Conservation (phyloP, 345 rosid genomes). For the Eucalyptus decipiens region DNA sequence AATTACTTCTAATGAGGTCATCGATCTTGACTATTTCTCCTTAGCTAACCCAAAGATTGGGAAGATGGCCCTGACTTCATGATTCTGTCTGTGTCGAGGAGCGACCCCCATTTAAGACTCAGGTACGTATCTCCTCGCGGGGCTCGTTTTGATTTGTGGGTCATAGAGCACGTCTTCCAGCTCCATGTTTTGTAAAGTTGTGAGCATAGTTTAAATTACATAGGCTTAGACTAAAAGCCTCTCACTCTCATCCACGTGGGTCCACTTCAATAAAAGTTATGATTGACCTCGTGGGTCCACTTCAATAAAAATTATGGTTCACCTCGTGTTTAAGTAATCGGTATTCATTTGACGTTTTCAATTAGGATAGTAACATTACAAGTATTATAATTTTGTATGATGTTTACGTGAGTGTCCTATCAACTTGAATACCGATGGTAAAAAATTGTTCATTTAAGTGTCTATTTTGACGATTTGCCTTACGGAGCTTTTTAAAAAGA, state of each 20-base stretch:
- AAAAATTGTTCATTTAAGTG: neutral
- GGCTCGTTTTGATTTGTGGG: neutral
- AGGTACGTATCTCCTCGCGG: neutral
- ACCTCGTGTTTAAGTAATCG: neutral
- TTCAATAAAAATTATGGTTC: rapidly evolving
- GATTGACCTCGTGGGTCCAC: neutral
- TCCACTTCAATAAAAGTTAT: neutral
- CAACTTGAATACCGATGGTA: neutral
- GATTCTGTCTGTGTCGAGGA: neutral
- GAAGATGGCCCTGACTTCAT: neutral
- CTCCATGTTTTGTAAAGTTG: neutral
- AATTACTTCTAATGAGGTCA: neutral
- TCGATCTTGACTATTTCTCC: neutral
- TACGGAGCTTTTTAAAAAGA: too few species aligned
- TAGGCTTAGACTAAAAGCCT: neutral
- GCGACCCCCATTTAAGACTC: neutral
- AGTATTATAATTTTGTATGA: neutral
- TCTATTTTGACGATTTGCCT: neutral
- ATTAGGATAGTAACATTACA: too few species aligned
- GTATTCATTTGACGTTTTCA: neutral
- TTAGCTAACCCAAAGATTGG: neutral
- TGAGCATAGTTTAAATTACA: too few species aligned
- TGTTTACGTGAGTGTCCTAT: rapidly evolving
- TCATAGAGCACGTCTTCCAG: neutral
- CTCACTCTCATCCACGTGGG: neutral